A percentile compares a stretch with the other conserved stretches of the same genome.
Evolutionary conservation across 176 grass and related monocot genomes (phyloP).

Genomic region (Triticum dicoccoides): DNA sequence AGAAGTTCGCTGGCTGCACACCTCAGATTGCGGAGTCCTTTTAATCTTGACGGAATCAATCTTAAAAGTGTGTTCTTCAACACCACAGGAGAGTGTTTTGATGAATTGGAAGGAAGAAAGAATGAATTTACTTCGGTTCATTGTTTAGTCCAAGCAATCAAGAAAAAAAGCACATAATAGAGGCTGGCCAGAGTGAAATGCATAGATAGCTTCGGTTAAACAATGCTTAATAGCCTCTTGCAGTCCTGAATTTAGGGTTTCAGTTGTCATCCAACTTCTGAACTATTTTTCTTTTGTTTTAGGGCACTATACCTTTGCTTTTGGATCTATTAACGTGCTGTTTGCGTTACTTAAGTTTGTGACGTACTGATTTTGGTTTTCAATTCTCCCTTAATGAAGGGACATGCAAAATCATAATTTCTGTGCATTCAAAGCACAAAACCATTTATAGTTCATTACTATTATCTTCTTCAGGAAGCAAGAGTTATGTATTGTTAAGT

Average conservation of each 20-base stretch:
- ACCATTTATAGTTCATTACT: neutral
- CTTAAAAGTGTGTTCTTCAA: neutral
- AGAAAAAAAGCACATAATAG: neutral
- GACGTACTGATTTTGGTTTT: neutral
- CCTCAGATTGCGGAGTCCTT: neutral
- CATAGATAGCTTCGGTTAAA: neutral
- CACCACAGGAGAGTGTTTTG: neutral
- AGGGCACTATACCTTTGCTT: neutral
- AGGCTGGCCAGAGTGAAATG: neutral
- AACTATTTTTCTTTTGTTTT: neutral
- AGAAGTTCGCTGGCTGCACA: neutral
- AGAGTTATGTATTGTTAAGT: slow-evolving; percentile 18
- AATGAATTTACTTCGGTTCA: neutral
- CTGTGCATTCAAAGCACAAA: neutral
- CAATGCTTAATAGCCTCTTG: neutral
- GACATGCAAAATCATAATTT: neutral
- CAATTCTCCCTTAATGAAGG: neutral
- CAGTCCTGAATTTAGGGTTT: neutral
- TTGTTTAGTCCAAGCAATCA: neutral
- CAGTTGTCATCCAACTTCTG: neutral
- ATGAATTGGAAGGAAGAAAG: neutral
- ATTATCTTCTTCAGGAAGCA: slow-evolving; percentile 29
- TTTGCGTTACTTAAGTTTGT: neutral
- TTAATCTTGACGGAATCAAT: neutral
- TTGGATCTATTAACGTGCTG: neutral